A percentile compares a stretch with the other conserved stretches of the same genome.
Evolutionary conservation across 306 rosid species (phyloP).

Genomic region (Pterocarpus macrocarpus): DNA sequence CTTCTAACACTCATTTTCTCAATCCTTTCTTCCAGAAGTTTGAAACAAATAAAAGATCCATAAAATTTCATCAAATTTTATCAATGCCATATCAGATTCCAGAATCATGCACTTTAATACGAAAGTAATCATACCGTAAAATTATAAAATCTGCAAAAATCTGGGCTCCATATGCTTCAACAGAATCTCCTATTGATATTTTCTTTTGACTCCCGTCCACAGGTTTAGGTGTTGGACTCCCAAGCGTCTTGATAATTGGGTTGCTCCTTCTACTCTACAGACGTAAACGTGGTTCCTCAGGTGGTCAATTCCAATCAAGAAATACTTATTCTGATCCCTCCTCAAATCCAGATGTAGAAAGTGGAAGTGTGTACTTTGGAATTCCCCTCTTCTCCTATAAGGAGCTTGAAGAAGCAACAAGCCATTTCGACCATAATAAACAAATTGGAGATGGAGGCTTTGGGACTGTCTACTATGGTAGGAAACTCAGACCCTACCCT

Average conservation of each 20-base stretch:
- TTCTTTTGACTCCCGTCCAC: constrained; percentile 12
- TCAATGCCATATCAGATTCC: background rate
- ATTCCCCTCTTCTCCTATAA: constrained; percentile 51
- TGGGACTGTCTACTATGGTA: constrained; percentile 50
- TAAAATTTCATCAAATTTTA: background rate
- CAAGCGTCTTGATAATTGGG: constrained; percentile 12
- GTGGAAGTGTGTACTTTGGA: constrained; percentile 35
- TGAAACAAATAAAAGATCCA: background rate
- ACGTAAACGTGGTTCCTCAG: constrained; percentile 23
- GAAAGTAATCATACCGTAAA: background rate
- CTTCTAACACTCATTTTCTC: background rate
- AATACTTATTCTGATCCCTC: constrained; percentile 18
- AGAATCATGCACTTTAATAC: background rate
- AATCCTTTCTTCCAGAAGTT: constrained; percentile 1
- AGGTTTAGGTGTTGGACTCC: constrained; percentile 37
- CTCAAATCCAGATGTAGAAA: constrained; percentile 8
- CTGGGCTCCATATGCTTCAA: background rate
- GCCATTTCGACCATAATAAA: constrained; percentile 54
- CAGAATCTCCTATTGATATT: constrained; percentile 22
- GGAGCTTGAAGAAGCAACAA: constrained; percentile 63
- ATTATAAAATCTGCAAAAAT: constrained; percentile 1
- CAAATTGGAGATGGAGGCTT: constrained; percentile 69
- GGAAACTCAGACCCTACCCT: background rate
- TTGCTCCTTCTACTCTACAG: background rate
- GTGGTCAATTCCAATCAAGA: constrained; percentile 19